These are phyloP conservation scores for Mycena epipterygia DNA, from an alignment of 768 basidiomycete species.

Conservation along the genomic window DNA sequence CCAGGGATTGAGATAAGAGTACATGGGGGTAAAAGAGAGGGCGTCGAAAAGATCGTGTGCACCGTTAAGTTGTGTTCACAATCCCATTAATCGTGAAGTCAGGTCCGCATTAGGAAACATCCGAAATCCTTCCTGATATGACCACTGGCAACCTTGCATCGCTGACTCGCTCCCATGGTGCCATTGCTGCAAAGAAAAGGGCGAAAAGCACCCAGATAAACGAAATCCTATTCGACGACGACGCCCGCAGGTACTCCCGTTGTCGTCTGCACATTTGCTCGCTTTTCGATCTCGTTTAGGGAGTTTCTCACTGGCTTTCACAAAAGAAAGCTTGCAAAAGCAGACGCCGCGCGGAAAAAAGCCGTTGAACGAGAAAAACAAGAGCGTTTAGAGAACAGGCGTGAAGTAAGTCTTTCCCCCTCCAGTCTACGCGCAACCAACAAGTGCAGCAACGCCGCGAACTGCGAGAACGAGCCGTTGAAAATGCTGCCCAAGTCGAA, in stretches of 20 bases:
- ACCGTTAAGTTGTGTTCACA: no score
- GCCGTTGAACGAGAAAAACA: slow-evolving; percentile 84
- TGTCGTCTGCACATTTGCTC: slow-evolving; percentile 8
- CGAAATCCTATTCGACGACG: slow-evolving; percentile 89
- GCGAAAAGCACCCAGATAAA: slow-evolving; percentile 78
- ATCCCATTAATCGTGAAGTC: no score
- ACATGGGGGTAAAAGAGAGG: slow-evolving; percentile 34
- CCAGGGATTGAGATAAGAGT: slow-evolving; percentile 49
- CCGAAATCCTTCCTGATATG: neutral
- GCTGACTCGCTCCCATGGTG: slow-evolving; percentile 75
- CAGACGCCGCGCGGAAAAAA: slow-evolving; percentile 80
- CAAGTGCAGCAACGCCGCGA: slow-evolving; percentile 78
- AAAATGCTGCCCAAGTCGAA: slow-evolving; percentile 86
- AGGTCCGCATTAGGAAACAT: neutral
- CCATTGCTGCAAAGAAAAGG: slow-evolving; percentile 76
- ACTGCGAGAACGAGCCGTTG: slow-evolving; percentile 80
- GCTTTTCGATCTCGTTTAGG: slow-evolving; percentile 56
- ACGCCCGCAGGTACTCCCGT: slow-evolving; percentile 74
- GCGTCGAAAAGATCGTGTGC: slow-evolving; percentile 43
- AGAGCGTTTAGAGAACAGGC: slow-evolving; percentile 78
- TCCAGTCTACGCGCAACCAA: slow-evolving; percentile 28
- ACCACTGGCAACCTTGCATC: slow-evolving; percentile 56
- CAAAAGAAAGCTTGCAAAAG: slow-evolving; percentile 90
- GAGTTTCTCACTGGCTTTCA: slow-evolving; percentile 95
- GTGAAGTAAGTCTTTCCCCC: slow-evolving; percentile 70